phyloP scores from a whole-genome alignment of 2,329 filamentous ascomycete species.

The Colletotrichum nymphaeae region DNA sequence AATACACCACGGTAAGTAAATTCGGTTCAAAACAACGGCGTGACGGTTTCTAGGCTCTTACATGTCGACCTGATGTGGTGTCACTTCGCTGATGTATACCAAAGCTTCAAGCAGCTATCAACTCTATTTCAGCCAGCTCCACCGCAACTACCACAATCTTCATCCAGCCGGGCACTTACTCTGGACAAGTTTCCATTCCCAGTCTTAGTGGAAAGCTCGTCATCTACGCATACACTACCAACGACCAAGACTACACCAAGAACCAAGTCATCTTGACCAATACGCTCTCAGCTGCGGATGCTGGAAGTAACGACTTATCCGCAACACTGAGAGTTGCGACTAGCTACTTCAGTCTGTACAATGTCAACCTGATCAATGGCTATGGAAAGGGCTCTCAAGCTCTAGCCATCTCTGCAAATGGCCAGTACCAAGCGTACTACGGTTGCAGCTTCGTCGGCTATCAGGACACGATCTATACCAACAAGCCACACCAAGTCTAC shows the following conservation, averaged over 20 bases:
- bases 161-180: conserved; percentile 74
- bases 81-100: background rate
- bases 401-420: conserved; percentile 59
- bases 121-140: conserved; percentile 64
- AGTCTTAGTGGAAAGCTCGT: conserved; percentile 60
- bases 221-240: conserved; percentile 68
- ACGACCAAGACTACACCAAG: conserved; percentile 60
- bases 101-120: conserved; percentile 65
- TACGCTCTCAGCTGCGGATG: conserved; percentile 52
- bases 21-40: rapidly evolving
- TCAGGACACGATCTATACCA: conserved; percentile 63
- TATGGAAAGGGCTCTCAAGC: conserved; percentile 61
- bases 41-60: background rate
- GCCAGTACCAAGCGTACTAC: conserved; percentile 59
- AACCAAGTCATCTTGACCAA: conserved; percentile 67
- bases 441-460: conserved; percentile 58
- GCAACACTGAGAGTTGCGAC: conserved; percentile 59
- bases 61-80: background rate
- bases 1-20: conserved; percentile 25
- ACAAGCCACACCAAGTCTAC: conserved; percentile 60
- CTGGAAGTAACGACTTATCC: conserved; percentile 64
- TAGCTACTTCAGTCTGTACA: conserved; percentile 69
- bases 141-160: conserved; percentile 69
- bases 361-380: conserved; percentile 64
- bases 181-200: conserved; percentile 67